Evolutionary conservation across 129 eudicot species (phyloP).

Genomic region (Helianthus tuberosus): DNA sequence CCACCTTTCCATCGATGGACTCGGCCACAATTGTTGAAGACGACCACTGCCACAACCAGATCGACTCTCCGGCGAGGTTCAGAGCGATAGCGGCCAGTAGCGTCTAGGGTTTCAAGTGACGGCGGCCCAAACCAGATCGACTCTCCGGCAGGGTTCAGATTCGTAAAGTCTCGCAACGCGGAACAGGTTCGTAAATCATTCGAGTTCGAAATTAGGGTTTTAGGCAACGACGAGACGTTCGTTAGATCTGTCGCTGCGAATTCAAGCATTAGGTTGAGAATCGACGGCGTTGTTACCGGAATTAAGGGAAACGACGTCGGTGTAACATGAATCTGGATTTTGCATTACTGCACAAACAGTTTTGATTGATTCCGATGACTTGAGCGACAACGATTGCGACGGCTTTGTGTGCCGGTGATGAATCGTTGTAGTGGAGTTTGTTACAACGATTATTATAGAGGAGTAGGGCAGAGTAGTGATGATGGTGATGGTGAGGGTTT

Average conservation of each 20-base stretch:
- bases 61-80: too few relatives aligned
- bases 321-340: conserved; percentile 62
- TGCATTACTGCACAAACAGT: conserved; percentile 66
- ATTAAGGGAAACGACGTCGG: conserved; percentile 44
- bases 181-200: conserved; percentile 41
- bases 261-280: conserved; percentile 57
- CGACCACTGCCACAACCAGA: too few relatives aligned
- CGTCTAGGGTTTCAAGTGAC: too few relatives aligned
- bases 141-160: conserved; percentile 29
- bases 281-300: conserved; percentile 18
- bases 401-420: conserved; percentile 30
- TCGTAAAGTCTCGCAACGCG: conserved; percentile 65
- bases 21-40: too few relatives aligned
- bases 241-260: conserved; percentile 35
- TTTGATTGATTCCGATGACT: conserved; percentile 20
- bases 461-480: too few relatives aligned
- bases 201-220: conserved; percentile 40
- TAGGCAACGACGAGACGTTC: conserved; percentile 50
- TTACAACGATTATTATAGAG: conserved; percentile 4
- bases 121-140: too few relatives aligned
- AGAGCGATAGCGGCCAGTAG: too few relatives aligned
- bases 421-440: conserved; percentile 22
- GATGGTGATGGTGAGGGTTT: conserved; percentile 21
- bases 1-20: too few relatives aligned
- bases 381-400: conserved; percentile 8